Percentiles rank a stretch among this genome's conserved stretches.
These are phyloP conservation scores for Brassica nigra DNA, from an alignment of 345 rosid genomes.

Conservation along the genomic window DNA sequence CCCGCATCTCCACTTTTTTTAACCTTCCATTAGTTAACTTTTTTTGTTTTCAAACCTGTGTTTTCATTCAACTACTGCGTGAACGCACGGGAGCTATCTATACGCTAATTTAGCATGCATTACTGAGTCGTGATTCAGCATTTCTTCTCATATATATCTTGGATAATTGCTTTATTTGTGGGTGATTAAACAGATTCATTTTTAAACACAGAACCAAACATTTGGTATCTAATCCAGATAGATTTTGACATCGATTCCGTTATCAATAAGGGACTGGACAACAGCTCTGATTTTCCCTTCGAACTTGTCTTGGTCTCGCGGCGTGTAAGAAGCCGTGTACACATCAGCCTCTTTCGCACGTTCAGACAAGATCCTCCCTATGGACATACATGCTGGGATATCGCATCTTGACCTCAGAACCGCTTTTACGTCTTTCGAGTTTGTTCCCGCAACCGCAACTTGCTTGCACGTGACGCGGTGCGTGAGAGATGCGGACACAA, in stretches of 20 bases:
- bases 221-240: constrained; percentile 62
- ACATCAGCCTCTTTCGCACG: constrained; percentile 92
- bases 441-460: constrained; percentile 94
- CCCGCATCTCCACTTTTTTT: constrained; percentile 69
- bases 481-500: constrained; percentile 86
- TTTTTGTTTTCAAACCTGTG: too few relatives aligned
- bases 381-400: constrained; percentile 84
- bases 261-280: constrained; percentile 86
- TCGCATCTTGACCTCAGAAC: constrained; percentile 76
- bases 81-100: too few relatives aligned
- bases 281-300: constrained; percentile 97
- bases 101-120: background rate
- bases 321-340: constrained; percentile 80
- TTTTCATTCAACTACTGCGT: too few relatives aligned
- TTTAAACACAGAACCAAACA: background rate
- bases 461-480: constrained; percentile 90
- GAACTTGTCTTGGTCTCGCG: constrained; percentile 86
- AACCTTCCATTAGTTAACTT: too few relatives aligned
- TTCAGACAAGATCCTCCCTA: constrained; percentile 75
- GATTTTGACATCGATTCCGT: constrained; percentile 77
- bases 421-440: constrained; percentile 94
- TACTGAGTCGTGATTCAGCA: background rate
- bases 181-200: background rate
- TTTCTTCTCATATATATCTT: background rate
- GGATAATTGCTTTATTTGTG: background rate